phyloP scores from a whole-genome alignment of 305 asterid species.

The Solanum chacoense region DNA sequence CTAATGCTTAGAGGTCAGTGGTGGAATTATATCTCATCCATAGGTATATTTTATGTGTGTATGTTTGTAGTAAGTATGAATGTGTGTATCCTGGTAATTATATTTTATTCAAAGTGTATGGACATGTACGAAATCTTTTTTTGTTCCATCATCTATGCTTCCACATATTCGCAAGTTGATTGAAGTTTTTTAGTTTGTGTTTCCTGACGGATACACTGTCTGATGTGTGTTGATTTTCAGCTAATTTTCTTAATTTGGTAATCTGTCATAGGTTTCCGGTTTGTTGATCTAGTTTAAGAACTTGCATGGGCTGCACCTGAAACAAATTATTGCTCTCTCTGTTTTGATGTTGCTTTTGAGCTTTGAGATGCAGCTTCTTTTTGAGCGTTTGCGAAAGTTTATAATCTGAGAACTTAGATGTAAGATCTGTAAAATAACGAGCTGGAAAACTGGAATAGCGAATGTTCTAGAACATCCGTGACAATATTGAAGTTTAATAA shows the following conservation, averaged over 20 bases:
- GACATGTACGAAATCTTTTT: background rate
- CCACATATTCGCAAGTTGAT: background rate
- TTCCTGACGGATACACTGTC: background rate
- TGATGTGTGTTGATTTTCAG: background rate
- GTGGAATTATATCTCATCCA: background rate
- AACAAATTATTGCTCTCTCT: background rate
- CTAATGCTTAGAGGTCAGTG: background rate
- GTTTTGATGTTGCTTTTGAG: background rate
- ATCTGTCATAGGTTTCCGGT: background rate
- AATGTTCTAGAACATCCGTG: background rate
- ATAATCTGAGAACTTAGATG: background rate
- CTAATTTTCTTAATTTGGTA: background rate
- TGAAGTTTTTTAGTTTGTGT: background rate
- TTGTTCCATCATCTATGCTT: background rate
- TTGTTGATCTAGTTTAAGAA: background rate
- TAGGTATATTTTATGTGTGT: background rate
- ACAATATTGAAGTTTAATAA: background rate
- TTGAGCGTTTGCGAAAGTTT: background rate
- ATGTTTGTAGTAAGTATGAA: background rate
- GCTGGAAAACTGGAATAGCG: background rate
- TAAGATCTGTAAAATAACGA: background rate
- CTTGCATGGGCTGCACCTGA: background rate
- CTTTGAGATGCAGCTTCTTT: background rate
- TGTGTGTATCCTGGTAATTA: background rate
- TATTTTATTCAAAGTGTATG: background rate